A percentile compares a stretch with the other conserved stretches of the same genome.
phyloP scores from a whole-genome alignment of 140 eudicot genomes.

The Bidens hawaiensis region DNA sequence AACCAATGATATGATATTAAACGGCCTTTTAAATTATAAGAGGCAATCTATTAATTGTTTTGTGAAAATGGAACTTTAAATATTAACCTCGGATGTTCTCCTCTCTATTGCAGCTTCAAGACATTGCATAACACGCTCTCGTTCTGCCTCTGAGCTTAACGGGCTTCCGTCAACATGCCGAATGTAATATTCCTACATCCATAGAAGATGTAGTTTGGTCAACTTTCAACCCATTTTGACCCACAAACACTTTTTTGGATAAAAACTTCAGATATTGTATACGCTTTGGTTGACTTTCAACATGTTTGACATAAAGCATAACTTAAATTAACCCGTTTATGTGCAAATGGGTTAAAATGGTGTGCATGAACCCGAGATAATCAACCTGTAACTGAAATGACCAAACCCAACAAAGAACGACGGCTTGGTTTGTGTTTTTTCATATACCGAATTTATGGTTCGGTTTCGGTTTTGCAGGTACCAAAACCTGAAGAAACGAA shows the following conservation, averaged over 20 bases:
- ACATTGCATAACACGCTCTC: constrained; percentile 85
- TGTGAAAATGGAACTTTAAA: no score
- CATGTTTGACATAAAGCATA: not conserved
- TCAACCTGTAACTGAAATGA: no score
- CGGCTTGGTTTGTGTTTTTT: no score
- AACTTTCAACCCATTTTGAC: no score
- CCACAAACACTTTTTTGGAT: not conserved
- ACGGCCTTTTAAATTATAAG: not conserved
- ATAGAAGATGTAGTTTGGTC: not conserved
- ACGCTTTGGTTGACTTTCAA: not conserved
- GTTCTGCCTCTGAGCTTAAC: constrained; percentile 89
- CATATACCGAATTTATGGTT: no score
- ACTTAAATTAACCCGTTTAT: not conserved
- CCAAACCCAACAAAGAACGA: no score
- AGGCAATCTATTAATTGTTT: no score
- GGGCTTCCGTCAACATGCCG: constrained; percentile 89
- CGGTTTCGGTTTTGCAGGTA: no score
- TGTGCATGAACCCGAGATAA: no score
- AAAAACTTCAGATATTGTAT: not conserved
- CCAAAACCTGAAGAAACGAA: no score
- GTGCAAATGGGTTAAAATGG: not conserved
- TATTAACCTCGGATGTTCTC: constrained; percentile 66
- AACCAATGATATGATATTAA: not conserved
- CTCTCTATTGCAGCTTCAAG: constrained; percentile 96
- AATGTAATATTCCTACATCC: constrained; percentile 75